Base-by-base conservation (phyloP, 225 moss, liverwort and hornwort genomes). In the Anthoceros angustus region DNA sequence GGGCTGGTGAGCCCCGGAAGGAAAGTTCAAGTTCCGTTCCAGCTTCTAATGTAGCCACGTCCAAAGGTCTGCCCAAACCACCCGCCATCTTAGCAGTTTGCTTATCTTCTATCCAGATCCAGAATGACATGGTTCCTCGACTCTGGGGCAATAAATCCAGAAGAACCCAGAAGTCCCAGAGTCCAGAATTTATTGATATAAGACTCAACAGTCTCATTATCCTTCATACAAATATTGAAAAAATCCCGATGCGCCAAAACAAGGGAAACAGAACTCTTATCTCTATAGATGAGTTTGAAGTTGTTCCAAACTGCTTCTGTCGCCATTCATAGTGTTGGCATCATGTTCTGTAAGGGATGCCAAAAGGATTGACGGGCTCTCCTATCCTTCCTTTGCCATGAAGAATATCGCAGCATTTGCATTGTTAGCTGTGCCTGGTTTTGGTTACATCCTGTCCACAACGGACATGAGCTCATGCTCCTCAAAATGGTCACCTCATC, bases 261-360 rank as follows among this genome's bases (percentile, higher is more conserved):
- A 45, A 45, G 43, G 43, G 43, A 45, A 45, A 45, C 43, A 45
- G 43, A 45, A 45, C 43, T 45, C 43, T 45, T 45, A 45, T 45
- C 43, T 45, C 43, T 45, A 14, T 45, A 45, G 43, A 45, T 45
- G 43, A 45, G 43, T 45, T 45, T 45, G 43, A 45, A 45, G 14
- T 45, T 45, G 43, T 45, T 45, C 43, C 43, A 45, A 45, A 45
- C 43, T 45, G 43, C 43, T 45, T 9, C 43, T 45, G 43, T 45
- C 43, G 14, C 9, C 43, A 14, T 45, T 14, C 43, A 45, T 45
- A 45, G 43, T 45, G 14, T 45, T 14, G 43, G 43, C 43, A 45
- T 45, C 43, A 45, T 45, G 43, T 45, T 45, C 43, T 14, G 9
- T 14, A 45, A 45, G 43, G 43, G 43, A 45, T 45, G 43, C 43